phyloP scores from a whole-genome alignment of 352 stramenopile species.

The Globisporangium orthogonon region DNA sequence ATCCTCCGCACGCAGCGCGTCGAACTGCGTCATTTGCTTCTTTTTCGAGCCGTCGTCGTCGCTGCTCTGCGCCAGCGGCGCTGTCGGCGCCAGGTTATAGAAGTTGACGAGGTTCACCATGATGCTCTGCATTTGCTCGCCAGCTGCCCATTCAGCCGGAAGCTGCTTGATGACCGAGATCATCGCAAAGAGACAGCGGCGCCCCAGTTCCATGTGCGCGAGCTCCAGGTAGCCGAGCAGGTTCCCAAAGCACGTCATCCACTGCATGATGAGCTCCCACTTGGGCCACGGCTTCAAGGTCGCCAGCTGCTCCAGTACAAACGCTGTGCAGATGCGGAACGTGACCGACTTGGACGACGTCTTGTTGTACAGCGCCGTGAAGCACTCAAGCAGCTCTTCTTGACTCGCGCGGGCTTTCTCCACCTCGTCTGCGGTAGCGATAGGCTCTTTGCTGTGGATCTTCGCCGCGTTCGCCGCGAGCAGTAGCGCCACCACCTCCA shows the following conservation, averaged over 20 bases:
- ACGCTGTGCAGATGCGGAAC: constrained; percentile 69
- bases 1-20: constrained; percentile 34
- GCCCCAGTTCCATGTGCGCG: constrained; percentile 51
- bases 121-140: constrained; percentile 44
- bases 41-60: neutral
- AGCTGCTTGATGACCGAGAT: constrained; percentile 78
- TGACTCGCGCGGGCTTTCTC: constrained; percentile 8
- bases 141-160: constrained; percentile 34
- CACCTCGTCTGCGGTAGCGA: neutral
- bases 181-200: constrained; percentile 54
- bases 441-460: neutral
- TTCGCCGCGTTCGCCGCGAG: constrained; percentile 14
- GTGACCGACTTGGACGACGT: constrained; percentile 61
- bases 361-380: constrained; percentile 63
- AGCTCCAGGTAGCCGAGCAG: constrained; percentile 52
- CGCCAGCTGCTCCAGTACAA: constrained; percentile 57
- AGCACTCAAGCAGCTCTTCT: constrained; percentile 41
- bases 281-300: constrained; percentile 42
- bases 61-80: constrained; percentile 6
- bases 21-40: constrained; percentile 31
- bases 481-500: constrained; percentile 55
- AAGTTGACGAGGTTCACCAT: constrained; percentile 55
- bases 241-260: constrained; percentile 60
- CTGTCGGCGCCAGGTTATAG: constrained; percentile 47
- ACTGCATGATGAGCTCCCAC: constrained; percentile 56